Base-by-base conservation (phyloP, 176 grass and related monocot genomes). In the Pontederia crassipes region DNA sequence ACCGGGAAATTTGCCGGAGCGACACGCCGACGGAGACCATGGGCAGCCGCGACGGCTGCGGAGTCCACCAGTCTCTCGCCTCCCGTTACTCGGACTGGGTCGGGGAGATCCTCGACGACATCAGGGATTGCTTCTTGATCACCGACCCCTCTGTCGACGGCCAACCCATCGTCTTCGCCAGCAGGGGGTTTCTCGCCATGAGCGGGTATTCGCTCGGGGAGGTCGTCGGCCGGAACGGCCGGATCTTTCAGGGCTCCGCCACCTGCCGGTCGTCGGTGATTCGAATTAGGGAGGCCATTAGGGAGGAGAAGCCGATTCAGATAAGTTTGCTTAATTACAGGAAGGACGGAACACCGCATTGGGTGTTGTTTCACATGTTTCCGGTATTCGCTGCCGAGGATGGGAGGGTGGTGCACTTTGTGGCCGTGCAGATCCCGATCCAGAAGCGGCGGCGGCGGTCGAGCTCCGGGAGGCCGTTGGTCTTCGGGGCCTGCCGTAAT, bases 81-180 rank as follows among this genome's bases (percentile, higher is more conserved):
- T 53, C 79, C 48, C 66, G 87, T 1, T 97, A 97, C 84, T 88
- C 93, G n/a, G 79, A 83, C 26, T 92, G 84, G 93, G 71, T 91
- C 58, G 11, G 55, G 51, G 93, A 97, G 72, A 69, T 79, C 9
- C 87, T 98, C 55, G 74, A 98, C 77, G 93, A 92, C 74, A 78
- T 92, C 8, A 46, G 48, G 15, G 78, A 75, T 46, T 75, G 81
- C 67, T 98, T 98, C 70, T 70, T 98, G 66, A 81, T 98, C 56
- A 98, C 87, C 5, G 93, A 98, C 72, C 93, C 93, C 0, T 62
- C 77, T 45, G 80, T 98, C 8, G 61, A 76, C 13, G 93, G 83
- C 52, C 93, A 98, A 68, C 93, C 93, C 40, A 92, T 98, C 78
- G 93, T 92, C 9, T 98, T 85, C 74, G 93, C 87, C 26, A 92